Evolutionary conservation across 2,329 filamentous ascomycete genomes (phyloP).

Genomic region (Aquanectria penicillioides): DNA sequence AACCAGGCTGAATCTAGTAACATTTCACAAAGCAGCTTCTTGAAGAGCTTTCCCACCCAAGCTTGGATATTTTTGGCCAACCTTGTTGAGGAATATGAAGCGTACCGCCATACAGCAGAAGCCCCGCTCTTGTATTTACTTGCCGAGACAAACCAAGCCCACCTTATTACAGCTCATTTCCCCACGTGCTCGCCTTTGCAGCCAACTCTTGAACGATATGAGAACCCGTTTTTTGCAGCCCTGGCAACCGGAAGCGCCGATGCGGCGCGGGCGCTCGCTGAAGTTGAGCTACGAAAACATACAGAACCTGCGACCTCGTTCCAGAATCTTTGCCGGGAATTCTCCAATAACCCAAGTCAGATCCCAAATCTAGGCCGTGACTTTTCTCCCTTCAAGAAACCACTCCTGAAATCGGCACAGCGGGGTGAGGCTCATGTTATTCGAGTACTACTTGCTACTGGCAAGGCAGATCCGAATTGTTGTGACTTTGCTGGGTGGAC

Average conservation of each 20-base stretch:
- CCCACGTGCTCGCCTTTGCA: accelerated
- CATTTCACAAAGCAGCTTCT: not conserved
- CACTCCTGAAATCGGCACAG: constrained; percentile 29
- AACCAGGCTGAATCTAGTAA: not conserved
- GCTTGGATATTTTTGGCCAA: not conserved
- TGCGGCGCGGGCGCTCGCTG: not conserved
- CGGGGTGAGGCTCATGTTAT: not conserved
- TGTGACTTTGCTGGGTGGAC: not conserved
- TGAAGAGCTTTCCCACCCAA: accelerated
- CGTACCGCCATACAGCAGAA: not conserved
- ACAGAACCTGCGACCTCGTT: not conserved
- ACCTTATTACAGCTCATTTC: not conserved
- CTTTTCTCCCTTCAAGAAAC: not conserved
- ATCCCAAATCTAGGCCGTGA: not conserved
- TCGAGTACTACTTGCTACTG: not conserved
- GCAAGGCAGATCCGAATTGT: constrained; percentile 6
- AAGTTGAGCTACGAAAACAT: not conserved
- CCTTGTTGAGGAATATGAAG: not conserved
- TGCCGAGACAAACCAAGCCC: constrained; percentile 17
- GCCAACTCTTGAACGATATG: constrained; percentile 8
- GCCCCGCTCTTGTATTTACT: constrained; percentile 23
- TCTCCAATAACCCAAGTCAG: not conserved
- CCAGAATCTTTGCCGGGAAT: not conserved
- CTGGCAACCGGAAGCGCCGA: constrained; percentile 8
- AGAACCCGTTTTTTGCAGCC: constrained; percentile 23